Evolutionary conservation across 2,329 filamentous ascomycete species (phyloP), one percentile per base, ranked within the genome.

Genomic region (Dactylonectria estremocensis): DNA sequence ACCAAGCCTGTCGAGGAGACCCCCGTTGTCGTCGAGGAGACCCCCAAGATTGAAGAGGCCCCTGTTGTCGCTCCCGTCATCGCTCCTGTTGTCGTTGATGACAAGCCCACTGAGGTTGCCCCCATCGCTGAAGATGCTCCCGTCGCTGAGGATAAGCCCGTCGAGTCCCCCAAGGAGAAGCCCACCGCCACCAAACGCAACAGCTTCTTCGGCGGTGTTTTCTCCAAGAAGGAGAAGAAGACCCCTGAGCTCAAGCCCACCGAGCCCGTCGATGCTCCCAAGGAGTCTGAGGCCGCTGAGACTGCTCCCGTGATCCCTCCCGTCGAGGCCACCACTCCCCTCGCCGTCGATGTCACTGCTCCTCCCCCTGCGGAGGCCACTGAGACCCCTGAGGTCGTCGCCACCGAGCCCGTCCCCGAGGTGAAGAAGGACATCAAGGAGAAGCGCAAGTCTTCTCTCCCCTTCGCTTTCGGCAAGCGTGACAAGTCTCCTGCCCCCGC

Each of bases 401-500:
- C 77, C 35, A 70, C 77, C 37, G 74, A 82, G 28, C 79, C 83
- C 64, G 85, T 85, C 71, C 84, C 84, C 67, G 89, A 91, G 83
- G 73, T 83, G 63, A 89, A 89, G 81, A 89, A 90, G 83, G 88
- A 89, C 69, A 80, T 86, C 74, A 95, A 94, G 90, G 87, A 89
- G 82, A 97, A 97, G 93, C 93, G 94, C 82, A 90, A 91, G 83
- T 96, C 93, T 73, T 91, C 95, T 77, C 82, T 90, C 9, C 87
- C 87, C 55, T 97, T 97, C 83, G 90, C 90, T 76, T 91, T 90
- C 77, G 90, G 93, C 76, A 92, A 94, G 88, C 95, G 95, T 87
- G 91, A 92, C 81, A 88, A 88, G 82, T 82, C 82, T 40, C 80
- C 84, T 52, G 77, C 83, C 40, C 87, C 87, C 1, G 91, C 91